Evolutionary conservation across 2,329 filamentous ascomycete genomes (phyloP).

Genomic region (Dothidotthia symphoricarpi): DNA sequence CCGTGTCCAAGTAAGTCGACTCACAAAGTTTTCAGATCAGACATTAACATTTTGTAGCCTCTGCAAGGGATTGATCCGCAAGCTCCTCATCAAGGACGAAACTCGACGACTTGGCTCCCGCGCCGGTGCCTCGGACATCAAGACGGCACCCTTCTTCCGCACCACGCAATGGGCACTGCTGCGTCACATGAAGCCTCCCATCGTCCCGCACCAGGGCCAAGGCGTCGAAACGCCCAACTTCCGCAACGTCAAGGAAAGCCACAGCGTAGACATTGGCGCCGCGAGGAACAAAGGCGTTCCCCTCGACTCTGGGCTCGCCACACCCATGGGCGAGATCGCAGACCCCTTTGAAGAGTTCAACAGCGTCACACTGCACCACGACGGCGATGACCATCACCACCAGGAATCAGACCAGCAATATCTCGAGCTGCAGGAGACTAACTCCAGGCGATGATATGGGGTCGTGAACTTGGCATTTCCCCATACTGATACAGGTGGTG

Average conservation of each 20-base stretch:
- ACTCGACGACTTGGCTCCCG: conserved; percentile 88
- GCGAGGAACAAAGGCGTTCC: conserved; percentile 71
- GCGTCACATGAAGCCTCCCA: conserved; percentile 95
- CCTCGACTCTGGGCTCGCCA: conserved; percentile 79
- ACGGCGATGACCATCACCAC: conserved; percentile 70
- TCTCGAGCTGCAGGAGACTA: conserved; percentile 22
- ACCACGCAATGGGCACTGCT: conserved; percentile 95
- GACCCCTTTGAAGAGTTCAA: conserved; percentile 99
- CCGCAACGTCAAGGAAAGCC: conserved; percentile 94
- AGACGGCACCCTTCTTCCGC: conserved; percentile 92
- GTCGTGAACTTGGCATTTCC: too few relatives aligned
- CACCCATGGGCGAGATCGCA: conserved; percentile 74
- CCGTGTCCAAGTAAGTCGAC: conserved; percentile 82
- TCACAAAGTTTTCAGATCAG: not conserved
- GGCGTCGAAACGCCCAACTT: conserved; percentile 96
- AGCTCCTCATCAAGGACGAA: conserved; percentile 97
- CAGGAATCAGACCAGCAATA: conserved; percentile 19
- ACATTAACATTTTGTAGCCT: conserved; percentile 59
- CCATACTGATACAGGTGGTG: not conserved
- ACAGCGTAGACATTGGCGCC: conserved; percentile 76
- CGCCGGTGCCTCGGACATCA: conserved; percentile 94
- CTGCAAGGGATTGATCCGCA: conserved; percentile 94
- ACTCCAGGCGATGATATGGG: conserved; percentile 22
- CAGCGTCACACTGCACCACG: conserved; percentile 94
- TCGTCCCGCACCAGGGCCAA: conserved; percentile 86